Percentiles rank a stretch among this genome's conserved stretches.
These are phyloP conservation scores for Fusarium nygamai DNA, from an alignment of 2,329 filamentous ascomycete genomes.

Conservation along the genomic window DNA sequence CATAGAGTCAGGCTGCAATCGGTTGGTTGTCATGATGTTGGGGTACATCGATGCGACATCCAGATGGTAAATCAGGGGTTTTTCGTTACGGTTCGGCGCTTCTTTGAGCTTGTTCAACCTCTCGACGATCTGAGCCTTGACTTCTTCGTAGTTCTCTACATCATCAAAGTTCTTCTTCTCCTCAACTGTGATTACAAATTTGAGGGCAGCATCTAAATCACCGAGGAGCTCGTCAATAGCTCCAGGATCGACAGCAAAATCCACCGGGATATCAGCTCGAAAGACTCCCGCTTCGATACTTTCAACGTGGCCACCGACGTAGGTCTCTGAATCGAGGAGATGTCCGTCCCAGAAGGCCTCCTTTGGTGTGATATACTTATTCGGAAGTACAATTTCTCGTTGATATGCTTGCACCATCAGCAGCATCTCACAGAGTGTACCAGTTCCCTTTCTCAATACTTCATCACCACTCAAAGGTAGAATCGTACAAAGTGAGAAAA, in stretches of 20 bases:
- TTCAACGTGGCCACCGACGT: constrained; percentile 97
- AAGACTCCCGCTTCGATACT: constrained; percentile 99
- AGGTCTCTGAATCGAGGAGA: constrained; percentile 94
- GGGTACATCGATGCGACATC: constrained; percentile 99
- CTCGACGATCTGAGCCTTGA: constrained; percentile 83
- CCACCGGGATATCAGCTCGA: constrained; percentile 91
- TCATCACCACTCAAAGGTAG: constrained; percentile 93
- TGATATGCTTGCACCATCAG: constrained; percentile 98
- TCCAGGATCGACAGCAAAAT: constrained; percentile 88
- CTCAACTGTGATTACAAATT: constrained; percentile 86
- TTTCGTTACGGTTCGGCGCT: constrained; percentile 85
- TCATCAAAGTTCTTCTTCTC: constrained; percentile 85
- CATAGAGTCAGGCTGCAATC: constrained; percentile 98
- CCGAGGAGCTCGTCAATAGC: constrained; percentile 89
- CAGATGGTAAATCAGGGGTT: constrained; percentile 94
- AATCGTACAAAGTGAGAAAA: constrained; percentile 98
- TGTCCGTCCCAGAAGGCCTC: constrained; percentile 98
- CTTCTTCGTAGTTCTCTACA: constrained; percentile 82
- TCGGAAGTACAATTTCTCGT: constrained; percentile 90
- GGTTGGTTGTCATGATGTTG: constrained; percentile 99
- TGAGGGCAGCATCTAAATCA: constrained; percentile 88
- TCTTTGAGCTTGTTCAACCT: constrained; percentile 77
- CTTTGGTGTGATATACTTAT: constrained; percentile 91
- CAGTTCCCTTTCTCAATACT: constrained; percentile 92
- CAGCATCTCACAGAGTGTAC: constrained; percentile 99